Conservation (phyloP, 23 red algal species). For the Porphyridium purpureum region DNA sequence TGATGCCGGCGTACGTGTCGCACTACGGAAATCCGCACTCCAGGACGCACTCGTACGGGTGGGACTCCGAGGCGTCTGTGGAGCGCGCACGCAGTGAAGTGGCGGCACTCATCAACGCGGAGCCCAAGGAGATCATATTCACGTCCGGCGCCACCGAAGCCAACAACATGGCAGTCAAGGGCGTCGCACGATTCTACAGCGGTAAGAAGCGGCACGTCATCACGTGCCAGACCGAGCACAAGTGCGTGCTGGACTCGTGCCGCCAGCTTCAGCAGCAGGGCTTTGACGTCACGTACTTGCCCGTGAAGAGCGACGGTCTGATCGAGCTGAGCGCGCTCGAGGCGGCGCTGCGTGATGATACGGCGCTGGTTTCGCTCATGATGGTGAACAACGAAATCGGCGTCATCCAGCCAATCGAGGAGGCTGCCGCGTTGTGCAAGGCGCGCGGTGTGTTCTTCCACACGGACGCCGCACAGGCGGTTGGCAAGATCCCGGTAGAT, state of each 20-base stretch:
- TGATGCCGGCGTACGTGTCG: slow-evolving; percentile 64
- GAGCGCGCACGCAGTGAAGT: slow-evolving; percentile 49
- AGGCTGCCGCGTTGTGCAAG: slow-evolving; percentile 63
- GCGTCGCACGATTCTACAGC: slow-evolving; percentile 80
- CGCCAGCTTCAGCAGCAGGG: slow-evolving; percentile 72
- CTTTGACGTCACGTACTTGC: slow-evolving; percentile 87
- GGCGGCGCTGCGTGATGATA: slow-evolving; percentile 48
- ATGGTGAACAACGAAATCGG: slow-evolving; percentile 99
- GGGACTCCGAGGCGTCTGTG: slow-evolving; percentile 72
- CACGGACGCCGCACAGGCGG: slow-evolving; percentile 86
- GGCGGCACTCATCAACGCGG: slow-evolving; percentile 46
- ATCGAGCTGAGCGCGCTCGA: slow-evolving; percentile 37
- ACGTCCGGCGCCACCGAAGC: slow-evolving; percentile 92
- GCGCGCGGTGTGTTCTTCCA: slow-evolving; percentile 93
- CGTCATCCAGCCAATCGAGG: slow-evolving; percentile 68
- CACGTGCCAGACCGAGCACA: slow-evolving; percentile 94
- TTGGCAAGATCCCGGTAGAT: slow-evolving; percentile 82
- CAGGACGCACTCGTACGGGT: slow-evolving; percentile 85
- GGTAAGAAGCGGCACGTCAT: slow-evolving; percentile 68
- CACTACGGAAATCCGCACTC: slow-evolving; percentile 86
- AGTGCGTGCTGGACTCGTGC: slow-evolving; percentile 97
- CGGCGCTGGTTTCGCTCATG: slow-evolving; percentile 84
- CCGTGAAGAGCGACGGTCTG: slow-evolving; percentile 59
- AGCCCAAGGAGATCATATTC: slow-evolving; percentile 88
- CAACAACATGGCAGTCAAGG: slow-evolving; percentile 94